Conservation (phyloP, 148 eudicot species). For the Rheum nobile region DNA sequence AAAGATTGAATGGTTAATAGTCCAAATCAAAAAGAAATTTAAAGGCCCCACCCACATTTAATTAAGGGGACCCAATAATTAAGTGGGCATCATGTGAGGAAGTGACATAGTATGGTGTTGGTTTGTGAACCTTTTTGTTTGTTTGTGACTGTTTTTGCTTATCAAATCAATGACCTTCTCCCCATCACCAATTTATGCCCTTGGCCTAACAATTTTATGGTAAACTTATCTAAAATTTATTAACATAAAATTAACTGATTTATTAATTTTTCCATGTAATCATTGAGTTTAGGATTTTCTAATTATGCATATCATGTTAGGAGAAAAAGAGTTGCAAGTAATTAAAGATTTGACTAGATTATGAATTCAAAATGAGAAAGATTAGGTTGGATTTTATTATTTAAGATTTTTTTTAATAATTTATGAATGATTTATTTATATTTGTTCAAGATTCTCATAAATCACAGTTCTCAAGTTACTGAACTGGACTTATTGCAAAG, state of each 20-base stretch:
- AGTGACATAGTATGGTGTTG: neutral
- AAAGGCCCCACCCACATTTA: neutral
- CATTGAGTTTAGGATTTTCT: neutral
- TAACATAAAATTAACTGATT: neutral
- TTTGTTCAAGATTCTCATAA: too few relatives aligned
- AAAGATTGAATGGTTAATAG: conserved; percentile 1
- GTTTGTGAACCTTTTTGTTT: neutral
- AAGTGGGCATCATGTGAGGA: conserved; percentile 6
- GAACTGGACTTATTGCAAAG: too few relatives aligned
- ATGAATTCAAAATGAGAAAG: too few relatives aligned
- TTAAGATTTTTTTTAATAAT: too few relatives aligned
- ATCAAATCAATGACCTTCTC: neutral
- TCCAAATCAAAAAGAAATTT: conserved; percentile 2
- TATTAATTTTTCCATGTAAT: neutral
- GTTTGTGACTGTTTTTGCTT: neutral
- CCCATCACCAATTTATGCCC: neutral
- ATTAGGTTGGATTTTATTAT: too few relatives aligned
- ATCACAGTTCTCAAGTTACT: too few relatives aligned
- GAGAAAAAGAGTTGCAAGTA: too few relatives aligned
- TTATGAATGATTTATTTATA: too few relatives aligned
- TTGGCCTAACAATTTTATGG: neutral
- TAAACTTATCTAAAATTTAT: neutral
- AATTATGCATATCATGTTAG: too few relatives aligned
- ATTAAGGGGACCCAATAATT: neutral
- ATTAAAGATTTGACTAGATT: too few relatives aligned